Base-by-base conservation (phyloP, 1,284 basidiomycete genomes). In the Moesziomyces globuligerus region DNA sequence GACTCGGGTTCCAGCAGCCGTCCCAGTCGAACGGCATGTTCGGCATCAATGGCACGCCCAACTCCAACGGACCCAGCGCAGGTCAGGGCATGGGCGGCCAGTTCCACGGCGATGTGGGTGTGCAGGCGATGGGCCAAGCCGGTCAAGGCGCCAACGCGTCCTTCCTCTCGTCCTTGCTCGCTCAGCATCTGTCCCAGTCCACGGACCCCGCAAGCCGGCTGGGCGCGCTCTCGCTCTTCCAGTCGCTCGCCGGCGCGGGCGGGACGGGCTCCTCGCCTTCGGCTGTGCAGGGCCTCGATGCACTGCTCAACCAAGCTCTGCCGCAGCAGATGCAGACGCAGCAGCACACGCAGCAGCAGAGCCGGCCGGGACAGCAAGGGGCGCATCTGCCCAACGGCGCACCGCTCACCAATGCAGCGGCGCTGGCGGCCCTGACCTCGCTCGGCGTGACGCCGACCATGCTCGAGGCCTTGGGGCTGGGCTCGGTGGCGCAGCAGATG, bases 381-480 rank as follows among this genome's bases (percentile, higher is more conserved):
- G 36, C 45, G 20, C 56, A 52, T 51, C 56, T 51, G 20, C 44
- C 52, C 9, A 56, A 56, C 20, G 53, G 56, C 9, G 49, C 48
- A 2, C 56, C 64, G 29, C 56, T 60, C 10, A 56, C 45, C 32
- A 66, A 71, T 28, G 61, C 68, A 21, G 61, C 61, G 17, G 62
- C 58, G 11, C 48, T 65, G 4, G 58, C 53, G 23, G 68, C 68
- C 20, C 29, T 66, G 34, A 66, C 58, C 13, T 71, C 58, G 21
- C 42, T 71, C 3, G 68, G 68, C 26, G 53, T 71, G 41, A 61
- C 58, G 3, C 58, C 62, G 1, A 50, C 58, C 7, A 61, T 71
- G 68, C 58, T 71, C 26, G 68, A 71, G 29, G 68, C 68, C 5
- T 28, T 71, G 9, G 68, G 62, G 3, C 62, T 71, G 8, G 61